These are phyloP conservation scores for Solanum appendiculatum DNA, from an alignment of 257 asterid species.

Conservation along the genomic window DNA sequence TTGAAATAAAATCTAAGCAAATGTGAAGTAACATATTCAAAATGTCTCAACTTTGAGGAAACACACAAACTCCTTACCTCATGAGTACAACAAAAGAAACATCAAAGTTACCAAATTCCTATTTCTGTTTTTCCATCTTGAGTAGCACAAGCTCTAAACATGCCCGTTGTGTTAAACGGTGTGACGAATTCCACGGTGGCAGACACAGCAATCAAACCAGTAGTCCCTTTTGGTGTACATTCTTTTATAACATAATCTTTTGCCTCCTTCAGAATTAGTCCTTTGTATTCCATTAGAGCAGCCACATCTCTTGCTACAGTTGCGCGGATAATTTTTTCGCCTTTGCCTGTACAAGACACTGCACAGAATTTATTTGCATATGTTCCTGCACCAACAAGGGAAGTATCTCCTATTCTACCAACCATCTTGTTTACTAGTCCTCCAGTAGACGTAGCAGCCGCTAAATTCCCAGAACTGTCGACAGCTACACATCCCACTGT, in stretches of 20 bases:
- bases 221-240: slow-evolving; percentile 41
- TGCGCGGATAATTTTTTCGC: slow-evolving; percentile 73
- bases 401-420: slow-evolving; percentile 90
- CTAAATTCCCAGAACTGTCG: slow-evolving; percentile 62
- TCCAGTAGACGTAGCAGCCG: slow-evolving; percentile 88
- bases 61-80: background rate
- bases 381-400: slow-evolving; percentile 82
- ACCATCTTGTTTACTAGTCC: slow-evolving; percentile 89
- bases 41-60: background rate
- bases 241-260: slow-evolving; percentile 44
- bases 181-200: slow-evolving; percentile 62
- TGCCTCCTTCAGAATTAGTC: slow-evolving; percentile 77
- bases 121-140: slow-evolving; percentile 60
- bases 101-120: slow-evolving; percentile 43
- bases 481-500: slow-evolving; percentile 96
- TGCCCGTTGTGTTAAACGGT: slow-evolving; percentile 66
- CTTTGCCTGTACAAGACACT: slow-evolving; percentile 85
- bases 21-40: background rate
- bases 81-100: background rate
- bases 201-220: slow-evolving; percentile 77
- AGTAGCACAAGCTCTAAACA: slow-evolving; percentile 92
- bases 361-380: slow-evolving; percentile 78
- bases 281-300: slow-evolving; percentile 86
- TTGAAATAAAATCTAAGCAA: background rate
- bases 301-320: slow-evolving; percentile 90